Evolutionary conservation across 257 asterid species (phyloP).

Genomic region (Rhazya stricta): DNA sequence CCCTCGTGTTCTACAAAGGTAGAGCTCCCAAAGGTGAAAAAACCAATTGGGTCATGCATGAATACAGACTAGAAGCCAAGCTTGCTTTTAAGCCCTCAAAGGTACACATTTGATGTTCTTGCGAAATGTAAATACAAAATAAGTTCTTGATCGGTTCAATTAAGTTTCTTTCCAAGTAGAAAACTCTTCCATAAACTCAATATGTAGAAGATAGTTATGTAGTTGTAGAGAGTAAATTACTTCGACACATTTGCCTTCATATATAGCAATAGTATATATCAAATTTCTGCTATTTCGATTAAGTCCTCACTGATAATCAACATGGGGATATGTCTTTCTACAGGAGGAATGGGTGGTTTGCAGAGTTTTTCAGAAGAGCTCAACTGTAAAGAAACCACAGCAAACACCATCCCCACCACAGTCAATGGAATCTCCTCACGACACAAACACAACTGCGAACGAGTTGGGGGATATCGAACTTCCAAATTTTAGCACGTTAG

Average conservation of each 20-base stretch:
- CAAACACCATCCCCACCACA: conserved; percentile 50
- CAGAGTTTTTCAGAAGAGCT: conserved; percentile 67
- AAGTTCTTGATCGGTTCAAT: neutral
- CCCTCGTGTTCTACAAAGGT: conserved; percentile 73
- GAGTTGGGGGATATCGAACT: conserved; percentile 56
- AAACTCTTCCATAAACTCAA: too few relatives aligned
- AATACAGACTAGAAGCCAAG: conserved; percentile 55
- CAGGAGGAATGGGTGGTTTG: conserved; percentile 96
- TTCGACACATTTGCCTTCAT: neutral
- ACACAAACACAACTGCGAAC: conserved; percentile 31
- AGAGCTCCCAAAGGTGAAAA: conserved; percentile 93
- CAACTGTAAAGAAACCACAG: conserved; percentile 46
- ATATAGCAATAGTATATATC: too few relatives aligned
- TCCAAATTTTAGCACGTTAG: conserved; percentile 31
- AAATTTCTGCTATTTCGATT: neutral
- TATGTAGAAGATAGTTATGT: too few relatives aligned
- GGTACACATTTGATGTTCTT: conserved; percentile 28
- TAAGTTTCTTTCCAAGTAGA: too few relatives aligned
- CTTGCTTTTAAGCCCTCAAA: conserved; percentile 47
- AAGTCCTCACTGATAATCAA: neutral
- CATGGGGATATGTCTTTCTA: neutral
- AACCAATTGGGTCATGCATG: conserved; percentile 92
- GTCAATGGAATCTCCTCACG: conserved; percentile 55
- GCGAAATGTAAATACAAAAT: neutral
- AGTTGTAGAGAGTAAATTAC: neutral